Evolutionary conservation across 495 filamentous ascomycete species (phyloP).

Genomic region (Trichoderma parareesei): DNA sequence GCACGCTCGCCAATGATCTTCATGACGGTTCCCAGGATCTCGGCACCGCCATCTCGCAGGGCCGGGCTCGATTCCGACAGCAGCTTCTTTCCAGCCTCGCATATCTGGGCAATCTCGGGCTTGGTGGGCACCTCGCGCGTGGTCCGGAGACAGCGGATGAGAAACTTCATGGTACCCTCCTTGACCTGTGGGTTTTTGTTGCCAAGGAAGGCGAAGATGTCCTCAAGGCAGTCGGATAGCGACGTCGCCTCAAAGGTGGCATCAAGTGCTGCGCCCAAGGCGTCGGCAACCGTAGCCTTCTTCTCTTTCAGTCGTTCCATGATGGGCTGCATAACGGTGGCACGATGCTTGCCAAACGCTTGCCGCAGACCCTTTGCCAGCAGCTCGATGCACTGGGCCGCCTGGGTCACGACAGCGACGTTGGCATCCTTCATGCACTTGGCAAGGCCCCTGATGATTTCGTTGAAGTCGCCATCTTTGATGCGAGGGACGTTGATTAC

Average conservation of each 20-base stretch:
- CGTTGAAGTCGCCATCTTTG: slow-evolving; percentile 81
- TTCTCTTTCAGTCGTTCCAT: slow-evolving; percentile 96
- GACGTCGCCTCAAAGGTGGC: slow-evolving; percentile 73
- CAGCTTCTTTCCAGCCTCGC: slow-evolving; percentile 79
- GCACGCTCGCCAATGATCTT: slow-evolving; percentile 95
- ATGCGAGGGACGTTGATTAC: slow-evolving; percentile 81
- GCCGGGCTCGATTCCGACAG: slow-evolving; percentile 81
- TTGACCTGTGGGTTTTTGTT: slow-evolving; percentile 98
- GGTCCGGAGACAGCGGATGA: slow-evolving; percentile 77
- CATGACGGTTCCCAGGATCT: slow-evolving; percentile 91
- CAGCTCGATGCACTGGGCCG: slow-evolving; percentile 87
- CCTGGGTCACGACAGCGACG: slow-evolving; percentile 85
- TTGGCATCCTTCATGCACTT: slow-evolving; percentile 99
- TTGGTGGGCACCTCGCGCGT: slow-evolving; percentile 77
- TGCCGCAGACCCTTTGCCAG: slow-evolving; percentile 83
- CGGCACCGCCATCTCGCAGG: slow-evolving; percentile 78
- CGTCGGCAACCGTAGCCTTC: slow-evolving; percentile 83
- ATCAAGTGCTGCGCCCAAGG: slow-evolving; percentile 76
- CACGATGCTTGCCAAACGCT: slow-evolving; percentile 71
- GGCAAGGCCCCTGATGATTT: slow-evolving; percentile 71
- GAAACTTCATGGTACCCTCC: slow-evolving; percentile 82
- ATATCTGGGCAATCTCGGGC: slow-evolving; percentile 73
- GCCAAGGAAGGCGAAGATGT: slow-evolving; percentile 73
- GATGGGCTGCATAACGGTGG: slow-evolving; percentile 72
- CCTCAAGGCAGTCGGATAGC: slow-evolving; percentile 78